A percentile compares a stretch with the other conserved stretches of the same genome.
Conservation (phyloP, 2,329 filamentous ascomycete species). For the Monascus ruber region DNA sequence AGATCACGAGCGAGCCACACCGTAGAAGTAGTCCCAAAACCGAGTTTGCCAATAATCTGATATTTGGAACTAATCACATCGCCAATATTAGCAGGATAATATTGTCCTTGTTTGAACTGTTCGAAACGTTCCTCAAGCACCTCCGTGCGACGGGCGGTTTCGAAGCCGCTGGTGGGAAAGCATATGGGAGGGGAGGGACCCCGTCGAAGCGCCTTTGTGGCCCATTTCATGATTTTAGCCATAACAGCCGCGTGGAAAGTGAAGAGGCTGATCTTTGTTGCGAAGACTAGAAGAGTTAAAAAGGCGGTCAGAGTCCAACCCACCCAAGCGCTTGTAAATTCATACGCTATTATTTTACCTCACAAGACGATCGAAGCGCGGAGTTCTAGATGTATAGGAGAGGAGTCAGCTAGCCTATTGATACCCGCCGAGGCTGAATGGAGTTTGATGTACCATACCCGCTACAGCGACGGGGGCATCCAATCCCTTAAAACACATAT, state of each 20-base stretch:
- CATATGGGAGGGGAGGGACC: conserved; percentile 6
- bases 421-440: background rate
- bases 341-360: background rate
- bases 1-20: conserved; percentile 21
- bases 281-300: background rate
- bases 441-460: background rate
- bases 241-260: background rate
- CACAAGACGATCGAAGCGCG: background rate
- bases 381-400: background rate
- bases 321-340: background rate
- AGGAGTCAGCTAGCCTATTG: background rate
- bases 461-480: background rate
- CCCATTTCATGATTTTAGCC: conserved; percentile 11
- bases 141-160: conserved; percentile 6
- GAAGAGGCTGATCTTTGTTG: background rate
- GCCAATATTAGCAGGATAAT: conserved; percentile 22
- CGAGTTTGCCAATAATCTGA: conserved; percentile 19
- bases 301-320: too few species aligned
- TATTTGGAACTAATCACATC: conserved; percentile 17
- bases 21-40: conserved; percentile 17
- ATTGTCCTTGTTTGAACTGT: conserved; percentile 14
- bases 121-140: conserved; percentile 16
- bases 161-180: conserved; percentile 12
- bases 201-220: conserved; percentile 7
- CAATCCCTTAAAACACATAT: background rate